These are phyloP conservation scores for Silene uniflora DNA, from an alignment of 148 eudicot genomes.

Conservation along the genomic window DNA sequence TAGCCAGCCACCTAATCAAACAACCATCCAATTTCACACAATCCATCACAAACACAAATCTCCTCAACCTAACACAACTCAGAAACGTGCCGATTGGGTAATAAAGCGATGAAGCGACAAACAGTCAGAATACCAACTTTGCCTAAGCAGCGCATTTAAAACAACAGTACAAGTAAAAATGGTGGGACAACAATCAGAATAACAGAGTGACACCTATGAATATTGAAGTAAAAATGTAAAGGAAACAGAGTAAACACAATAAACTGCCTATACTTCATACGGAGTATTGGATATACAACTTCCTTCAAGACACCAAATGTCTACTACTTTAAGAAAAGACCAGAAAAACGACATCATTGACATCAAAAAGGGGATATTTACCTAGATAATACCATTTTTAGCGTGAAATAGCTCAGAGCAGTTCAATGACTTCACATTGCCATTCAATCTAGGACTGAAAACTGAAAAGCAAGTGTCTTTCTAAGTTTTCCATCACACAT, in stretches of 20 bases:
- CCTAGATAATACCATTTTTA: conserved; percentile 2
- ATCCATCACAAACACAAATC: background rate
- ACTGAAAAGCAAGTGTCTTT: background rate
- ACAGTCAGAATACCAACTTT: conserved; percentile 59
- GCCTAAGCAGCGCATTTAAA: conserved; percentile 64
- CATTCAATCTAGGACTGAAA: background rate
- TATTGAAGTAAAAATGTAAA: too few species aligned
- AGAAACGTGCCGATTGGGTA: conserved; percentile 40
- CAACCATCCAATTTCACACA: background rate
- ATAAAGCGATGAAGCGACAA: conserved; percentile 81
- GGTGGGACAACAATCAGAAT: conserved; percentile 85
- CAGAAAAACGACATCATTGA: background rate
- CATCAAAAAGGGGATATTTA: background rate
- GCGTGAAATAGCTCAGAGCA: too few species aligned
- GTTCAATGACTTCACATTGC: background rate
- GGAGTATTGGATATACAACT: background rate
- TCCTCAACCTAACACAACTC: too few species aligned
- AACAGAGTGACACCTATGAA: conserved; percentile 76
- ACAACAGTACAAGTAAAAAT: conserved; percentile 92
- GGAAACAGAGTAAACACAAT: too few species aligned
- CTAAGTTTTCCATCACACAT: background rate
- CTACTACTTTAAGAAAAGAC: background rate
- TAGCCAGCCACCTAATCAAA: too few species aligned
- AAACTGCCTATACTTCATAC: too few species aligned
- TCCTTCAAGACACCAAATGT: background rate